Evolutionary conservation across 345 rosid genomes (phyloP), one percentile per base, ranked within the genome.

Genomic region (Heritiera littoralis): DNA sequence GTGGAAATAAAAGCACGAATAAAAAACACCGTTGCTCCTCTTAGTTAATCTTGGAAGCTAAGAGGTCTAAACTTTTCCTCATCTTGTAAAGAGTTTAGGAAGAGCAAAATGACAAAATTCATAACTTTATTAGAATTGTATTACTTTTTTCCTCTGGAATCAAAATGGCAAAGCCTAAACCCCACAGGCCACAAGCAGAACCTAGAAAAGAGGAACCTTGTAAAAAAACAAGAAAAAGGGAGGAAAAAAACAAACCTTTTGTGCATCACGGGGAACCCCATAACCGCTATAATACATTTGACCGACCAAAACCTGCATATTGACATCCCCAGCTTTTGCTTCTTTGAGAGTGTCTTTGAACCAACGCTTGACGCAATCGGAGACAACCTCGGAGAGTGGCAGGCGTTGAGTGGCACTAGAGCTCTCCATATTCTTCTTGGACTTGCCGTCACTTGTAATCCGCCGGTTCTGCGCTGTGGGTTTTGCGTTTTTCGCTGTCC

Each of bases 211-310:
- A 35, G 23, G 17, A 56, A 63, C 15, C 8, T 46, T 49, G 49
- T 0, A 23, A 59, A 35, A 10, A 59, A 8, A 11, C 35, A 3
- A 2, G 49, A 23, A 32, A 40, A 17, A 49, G 7, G 94, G 38
- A 30, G 94, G 38, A 30, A 30, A 64, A 64, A 28, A 78, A 69
- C 3, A 11, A 20, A 93, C 99, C 98, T 93, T 89, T 79, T 91
- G 92, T 48, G 87, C 75, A 83, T 95, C 97, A 61, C 89, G 88
- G 77, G 97, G 84, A 61, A 93, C 75, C 23, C 99, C 98, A 85
- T 95, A 95, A 48, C 98, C 99, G 81, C 92, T 91, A 82, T 89
- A 84, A 84, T 93, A 95, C 99, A 95, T 95, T 92, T 95, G 99
- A 77, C 89, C 84, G 63, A 93, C 88, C 74, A 95, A 77, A 61